These are phyloP conservation scores for Sarcomyxa edulis DNA, from an alignment of 768 basidiomycete genomes.

Conservation along the genomic window DNA sequence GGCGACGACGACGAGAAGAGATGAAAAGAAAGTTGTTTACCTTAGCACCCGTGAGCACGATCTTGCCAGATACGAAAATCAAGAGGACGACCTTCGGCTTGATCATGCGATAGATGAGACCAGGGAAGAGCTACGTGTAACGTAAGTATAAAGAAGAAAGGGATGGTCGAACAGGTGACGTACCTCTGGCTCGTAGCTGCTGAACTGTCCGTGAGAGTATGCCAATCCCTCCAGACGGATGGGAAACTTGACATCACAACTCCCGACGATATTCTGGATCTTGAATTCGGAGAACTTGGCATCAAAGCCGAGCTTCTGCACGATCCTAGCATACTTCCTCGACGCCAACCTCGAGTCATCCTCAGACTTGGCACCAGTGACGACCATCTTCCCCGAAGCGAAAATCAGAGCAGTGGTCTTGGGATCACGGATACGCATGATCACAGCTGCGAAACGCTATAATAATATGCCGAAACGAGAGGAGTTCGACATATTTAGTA, in stretches of 20 bases:
- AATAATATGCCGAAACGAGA: constrained; percentile 28
- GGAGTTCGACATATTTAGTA: constrained; percentile 56
- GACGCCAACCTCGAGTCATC: constrained; percentile 96
- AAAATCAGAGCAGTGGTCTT: constrained; percentile 99
- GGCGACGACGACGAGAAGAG: constrained; percentile 23
- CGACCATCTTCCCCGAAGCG: constrained; percentile 99
- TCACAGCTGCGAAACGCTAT: constrained; percentile 99
- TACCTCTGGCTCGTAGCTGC: constrained; percentile 97
- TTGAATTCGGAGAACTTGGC: constrained; percentile 99
- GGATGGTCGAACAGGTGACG: constrained; percentile 15
- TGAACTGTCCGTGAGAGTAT: constrained; percentile 97
- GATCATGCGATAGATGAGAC: constrained; percentile 99
- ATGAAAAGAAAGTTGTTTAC: constrained; percentile 38
- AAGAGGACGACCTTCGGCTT: constrained; percentile 98
- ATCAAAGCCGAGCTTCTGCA: constrained; percentile 98
- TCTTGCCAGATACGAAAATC: constrained; percentile 99
- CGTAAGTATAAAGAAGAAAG: not conserved
- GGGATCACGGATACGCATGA: constrained; percentile 99
- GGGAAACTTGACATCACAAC: constrained; percentile 98
- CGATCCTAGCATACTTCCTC: constrained; percentile 97
- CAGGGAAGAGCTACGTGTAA: constrained; percentile 83
- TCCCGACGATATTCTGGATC: constrained; percentile 98
- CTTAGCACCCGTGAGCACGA: constrained; percentile 98
- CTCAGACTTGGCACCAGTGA: constrained; percentile 98
- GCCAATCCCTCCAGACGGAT: constrained; percentile 96